A percentile compares a stretch with the other conserved stretches of the same genome.
phyloP scores from a whole-genome alignment of 2,329 filamentous ascomycete genomes.

The Botrytis fabae region DNA sequence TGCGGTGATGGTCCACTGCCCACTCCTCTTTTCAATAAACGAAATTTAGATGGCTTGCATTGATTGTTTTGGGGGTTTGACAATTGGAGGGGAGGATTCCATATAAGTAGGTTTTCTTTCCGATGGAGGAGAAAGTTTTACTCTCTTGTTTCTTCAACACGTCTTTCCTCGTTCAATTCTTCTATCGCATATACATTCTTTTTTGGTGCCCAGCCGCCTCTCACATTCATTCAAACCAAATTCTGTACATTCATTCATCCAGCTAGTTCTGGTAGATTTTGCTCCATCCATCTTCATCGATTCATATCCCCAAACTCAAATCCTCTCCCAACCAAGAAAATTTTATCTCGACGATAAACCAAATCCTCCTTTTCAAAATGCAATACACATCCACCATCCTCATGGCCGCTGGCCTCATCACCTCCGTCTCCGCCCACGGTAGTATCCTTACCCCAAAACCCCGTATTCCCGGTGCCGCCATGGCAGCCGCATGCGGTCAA shows the following conservation, averaged over 20 bases:
- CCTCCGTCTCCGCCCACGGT: slow-evolving; percentile 50
- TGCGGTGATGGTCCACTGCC: slow-evolving; percentile 1
- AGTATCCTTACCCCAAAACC: slow-evolving; percentile 47
- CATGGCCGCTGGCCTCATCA: slow-evolving; percentile 37
- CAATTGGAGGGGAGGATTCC: neutral
- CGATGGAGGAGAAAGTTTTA: neutral
- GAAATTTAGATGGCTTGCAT: neutral
- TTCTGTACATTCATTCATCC: slow-evolving; percentile 20
- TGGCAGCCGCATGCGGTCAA: slow-evolving; percentile 45
- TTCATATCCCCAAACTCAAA: neutral
- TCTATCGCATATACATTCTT: slow-evolving; percentile 14
- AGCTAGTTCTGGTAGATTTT: slow-evolving; percentile 25
- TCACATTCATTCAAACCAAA: slow-evolving; percentile 21
- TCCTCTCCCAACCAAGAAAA: neutral
- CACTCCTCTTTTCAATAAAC: neutral
- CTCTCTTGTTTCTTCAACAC: slow-evolving; percentile 14
- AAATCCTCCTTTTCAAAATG: slow-evolving; percentile 26
- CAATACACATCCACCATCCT: slow-evolving; percentile 35
- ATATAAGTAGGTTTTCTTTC: slow-evolving; percentile 21
- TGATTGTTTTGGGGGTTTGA: neutral
- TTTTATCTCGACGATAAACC: neutral
- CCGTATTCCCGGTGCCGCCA: slow-evolving; percentile 47
- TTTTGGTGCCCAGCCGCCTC: slow-evolving; percentile 23
- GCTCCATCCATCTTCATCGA: slow-evolving; percentile 1
- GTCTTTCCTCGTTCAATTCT: slow-evolving; percentile 15